Base-by-base conservation (phyloP, 768 basidiomycete species). In the Jaapia argillacea region DNA sequence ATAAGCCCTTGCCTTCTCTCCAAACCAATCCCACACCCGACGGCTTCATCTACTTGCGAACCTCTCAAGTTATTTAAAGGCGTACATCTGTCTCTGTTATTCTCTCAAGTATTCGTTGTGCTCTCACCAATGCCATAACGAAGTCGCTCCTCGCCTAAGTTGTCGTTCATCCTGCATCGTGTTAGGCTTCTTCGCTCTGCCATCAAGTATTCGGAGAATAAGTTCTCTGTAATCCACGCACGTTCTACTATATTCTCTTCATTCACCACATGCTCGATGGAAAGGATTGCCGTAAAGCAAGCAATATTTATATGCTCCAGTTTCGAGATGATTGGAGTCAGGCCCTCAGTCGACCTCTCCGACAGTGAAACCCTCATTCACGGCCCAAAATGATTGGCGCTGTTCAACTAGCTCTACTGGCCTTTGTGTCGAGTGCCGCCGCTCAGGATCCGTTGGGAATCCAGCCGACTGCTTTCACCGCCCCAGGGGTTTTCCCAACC, bases 401-500 rank as follows among this genome's bases (percentile, higher is more conserved):
- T 33, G 10, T 33, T 33, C 10, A 10, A 33, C 10, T 10, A 10
- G 28, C 16, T 16, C 16, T 16, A 10, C 28, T 33, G 28, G 28
- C 16, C 28, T 33, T 33, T 10, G 28, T 45, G 18, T 38, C 43
- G 13, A 42, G 25, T n/a, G 48, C 44, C 4, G 47, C 27, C 5
- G 26, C 40, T 18, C 48, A 48, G 4, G 47, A 42, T 22, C 36
- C 46, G 18, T 31, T 36, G 24, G 28, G 28, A 33, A 14, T 59
- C 36, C 59, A 58, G 12, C 63, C 63, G n/a, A 69, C 74, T 4
- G 70, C 69, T 3, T 81, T 72, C 52, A 74, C 79, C 3, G 79
- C 61, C 4, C 71, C 79, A 4, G 81, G 80, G 22, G 53, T 61
- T 3, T 85, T 84, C 56, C 82, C 84, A 1, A 81, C 81, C 1